Base-by-base conservation (phyloP, 2,329 filamentous ascomycete genomes). In the Aureobasidium uvarum region DNA sequence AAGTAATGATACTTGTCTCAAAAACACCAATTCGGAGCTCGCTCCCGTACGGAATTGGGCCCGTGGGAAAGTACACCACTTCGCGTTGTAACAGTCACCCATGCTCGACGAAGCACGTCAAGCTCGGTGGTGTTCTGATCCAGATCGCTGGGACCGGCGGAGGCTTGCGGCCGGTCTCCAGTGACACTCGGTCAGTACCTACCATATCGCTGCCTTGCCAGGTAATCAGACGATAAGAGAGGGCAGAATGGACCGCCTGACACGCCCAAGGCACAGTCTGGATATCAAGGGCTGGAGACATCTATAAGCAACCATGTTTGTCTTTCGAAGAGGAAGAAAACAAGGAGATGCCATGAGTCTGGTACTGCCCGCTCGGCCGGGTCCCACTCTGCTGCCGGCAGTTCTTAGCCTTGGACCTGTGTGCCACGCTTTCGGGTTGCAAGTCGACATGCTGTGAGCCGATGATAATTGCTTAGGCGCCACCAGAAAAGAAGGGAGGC, bases 391-490 rank as follows among this genome's bases (percentile, higher is more conserved):
- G 45, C 58, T 62, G 58, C 58, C 58, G 58, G 58, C 20, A 62
- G 58, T 62, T 51, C 25, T 41, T 62, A 51, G 56, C 41, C 43
- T 20, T 50, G 33, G n/a, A 18, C 20, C 45, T 62, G 14, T 50
- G 58, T 62, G 58, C 58, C 58, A 62, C 58, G 16, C 58, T 51
- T 16, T 62, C 58, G 58, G 58, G 45, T 51, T 62, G 43, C 58
- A 48, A 60, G 43, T 60, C 56, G 25, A 60, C 25, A 60, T 60
- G 56, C 56, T 60, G 56, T 60, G 56, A 60, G 56, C 45, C 23
- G 45, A 28, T 41, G 58, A 51, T 36, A 45, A 51, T 41, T 62
- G 28, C 31, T 62, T 41, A 62, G 23, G 58, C 58, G 58, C 58
- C 23, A 11, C 28, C 33, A 25, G 43, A 18, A 25, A 36, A 39